Percentiles rank a stretch among this genome's conserved stretches.
Evolutionary conservation across 225 moss, liverwort and hornwort species (phyloP).

Genomic region (Anthoceros angustus): DNA sequence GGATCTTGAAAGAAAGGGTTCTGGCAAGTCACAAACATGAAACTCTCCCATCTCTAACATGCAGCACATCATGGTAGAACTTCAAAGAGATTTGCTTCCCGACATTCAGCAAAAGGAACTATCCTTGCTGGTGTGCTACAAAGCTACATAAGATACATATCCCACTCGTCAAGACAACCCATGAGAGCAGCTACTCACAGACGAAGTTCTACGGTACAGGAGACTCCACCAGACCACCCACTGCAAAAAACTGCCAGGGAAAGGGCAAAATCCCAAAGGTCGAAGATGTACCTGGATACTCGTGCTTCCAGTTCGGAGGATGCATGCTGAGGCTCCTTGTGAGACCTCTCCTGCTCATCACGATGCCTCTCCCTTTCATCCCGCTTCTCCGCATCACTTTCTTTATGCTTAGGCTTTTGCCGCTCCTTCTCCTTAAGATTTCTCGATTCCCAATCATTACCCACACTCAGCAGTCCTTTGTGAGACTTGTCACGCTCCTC

Average conservation of each 20-base stretch:
- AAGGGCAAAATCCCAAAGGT: background rate
- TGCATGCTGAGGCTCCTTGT: slow-evolving; percentile 29
- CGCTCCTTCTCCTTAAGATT: background rate
- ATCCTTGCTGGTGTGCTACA: too few species aligned
- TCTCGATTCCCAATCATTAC: background rate
- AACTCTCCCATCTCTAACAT: background rate
- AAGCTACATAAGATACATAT: too few species aligned
- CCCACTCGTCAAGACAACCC: background rate
- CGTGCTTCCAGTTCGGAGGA: slow-evolving; percentile 55
- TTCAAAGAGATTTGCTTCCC: background rate
- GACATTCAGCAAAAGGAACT: too few species aligned
- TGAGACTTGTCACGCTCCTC: slow-evolving; percentile 24
- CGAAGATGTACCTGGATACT: slow-evolving; percentile 41
- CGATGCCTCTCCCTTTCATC: background rate
- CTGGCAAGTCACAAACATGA: background rate
- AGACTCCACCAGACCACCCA: too few species aligned
- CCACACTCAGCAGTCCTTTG: slow-evolving; percentile 14
- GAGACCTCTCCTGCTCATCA: slow-evolving; percentile 16
- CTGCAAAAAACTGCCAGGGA: too few species aligned
- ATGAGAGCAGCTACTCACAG: background rate
- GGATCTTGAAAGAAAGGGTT: background rate
- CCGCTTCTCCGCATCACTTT: background rate
- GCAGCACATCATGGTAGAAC: background rate
- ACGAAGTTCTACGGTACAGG: too few species aligned
- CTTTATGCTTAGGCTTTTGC: background rate